Percentiles rank a stretch among this genome's conserved stretches.
Evolutionary conservation across 108 stramenopile genomes (phyloP).

Genomic region (Conticribra weissflogii): DNA sequence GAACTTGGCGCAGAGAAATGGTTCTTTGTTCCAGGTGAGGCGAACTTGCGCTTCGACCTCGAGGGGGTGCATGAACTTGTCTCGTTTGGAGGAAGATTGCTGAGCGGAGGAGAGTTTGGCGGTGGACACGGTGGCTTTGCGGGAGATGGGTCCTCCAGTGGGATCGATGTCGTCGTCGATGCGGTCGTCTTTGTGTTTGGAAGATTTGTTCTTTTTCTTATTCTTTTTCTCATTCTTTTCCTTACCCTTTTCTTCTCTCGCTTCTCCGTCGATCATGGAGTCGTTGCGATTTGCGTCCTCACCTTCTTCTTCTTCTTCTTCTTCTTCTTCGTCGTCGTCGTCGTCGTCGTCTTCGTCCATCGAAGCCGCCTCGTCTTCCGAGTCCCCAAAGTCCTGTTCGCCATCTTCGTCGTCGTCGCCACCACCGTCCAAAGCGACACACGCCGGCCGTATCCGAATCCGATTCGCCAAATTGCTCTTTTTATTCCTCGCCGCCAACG

Average conservation of each 20-base stretch:
- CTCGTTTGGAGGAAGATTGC: slow-evolving; percentile 29
- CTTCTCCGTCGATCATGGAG: slow-evolving; percentile 48
- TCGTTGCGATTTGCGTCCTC: slow-evolving; percentile 16
- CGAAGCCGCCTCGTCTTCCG: slow-evolving; percentile 28
- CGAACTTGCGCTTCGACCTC: slow-evolving; percentile 93
- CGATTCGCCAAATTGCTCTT: slow-evolving; percentile 66
- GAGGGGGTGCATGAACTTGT: slow-evolving; percentile 90
- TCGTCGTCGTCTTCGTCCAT: slow-evolving; percentile 25
- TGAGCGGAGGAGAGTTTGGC: slow-evolving; percentile 20
- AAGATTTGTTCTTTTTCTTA: slow-evolving; percentile 21
- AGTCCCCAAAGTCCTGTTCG: slow-evolving; percentile 26
- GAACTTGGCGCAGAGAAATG: slow-evolving; percentile 62
- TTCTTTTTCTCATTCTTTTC: slow-evolving; percentile 30
- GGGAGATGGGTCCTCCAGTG: slow-evolving; percentile 39
- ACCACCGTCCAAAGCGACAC: slow-evolving; percentile 38
- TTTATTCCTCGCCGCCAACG: slow-evolving; percentile 45
- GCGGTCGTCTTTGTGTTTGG: slow-evolving; percentile 6
- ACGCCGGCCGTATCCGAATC: slow-evolving; percentile 70
- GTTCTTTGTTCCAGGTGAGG: slow-evolving; percentile 86
- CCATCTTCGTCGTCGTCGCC: slow-evolving; percentile 22
- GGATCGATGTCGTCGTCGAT: slow-evolving; percentile 22
- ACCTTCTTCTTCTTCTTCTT: slow-evolving; percentile 44
- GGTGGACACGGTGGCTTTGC: slow-evolving; percentile 41
- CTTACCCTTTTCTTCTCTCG: slow-evolving; percentile 20
- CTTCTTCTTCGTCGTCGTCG: slow-evolving; percentile 44